Base-by-base conservation (phyloP, 371 early-diverging fungal genomes). In the Catenaria anguillulae region DNA sequence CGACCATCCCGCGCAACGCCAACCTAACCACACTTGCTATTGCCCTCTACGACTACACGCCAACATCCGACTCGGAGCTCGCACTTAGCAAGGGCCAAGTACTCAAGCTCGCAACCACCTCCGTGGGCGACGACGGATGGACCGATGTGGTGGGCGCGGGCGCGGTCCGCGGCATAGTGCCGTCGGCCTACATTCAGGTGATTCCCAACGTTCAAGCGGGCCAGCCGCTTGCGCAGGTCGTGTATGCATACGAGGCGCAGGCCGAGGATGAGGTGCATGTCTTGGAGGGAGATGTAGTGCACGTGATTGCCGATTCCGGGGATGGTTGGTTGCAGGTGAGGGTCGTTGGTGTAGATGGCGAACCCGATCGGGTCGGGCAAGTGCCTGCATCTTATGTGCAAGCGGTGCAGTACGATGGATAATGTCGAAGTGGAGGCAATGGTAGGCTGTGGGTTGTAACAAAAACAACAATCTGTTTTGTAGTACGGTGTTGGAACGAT, bases 301-400 rank as follows among this genome's bases (percentile, higher is more conserved):
- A 74, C 0, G 79, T 88, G 6, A 68, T 67, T 67, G 64, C 65
- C 36, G 73, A 80, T 64, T 84, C 81, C 24, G 83, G 80, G 35
- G 79, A 80, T 26, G 88, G 87, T 0, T 89, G 89, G 90, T 80
- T 85, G 80, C 78, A 83, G 73, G 87, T 33, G 21, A 23, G 19
- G 42, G 29, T 21, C 55, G 63, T 19, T 36, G 23, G 15, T 59
- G 36, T 61, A 70, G 77, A 86, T 87, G 24, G 74, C 72, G 58
- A 62, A 88, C 33, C 81, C 62, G 87, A 86, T 19, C 63, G 70
- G 10, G 73, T 73, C 15, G 95, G 93, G 0, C 77, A 84, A 24
- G 84, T 94, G 61, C 95, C 95, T 12, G 81, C 83, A 2, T 85
- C 79, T 63, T 93, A 92, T 71, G 89, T 24, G 46, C 21, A 19